phyloP scores from a whole-genome alignment of 768 basidiomycete genomes.

The Hypholoma sublateritium region DNA sequence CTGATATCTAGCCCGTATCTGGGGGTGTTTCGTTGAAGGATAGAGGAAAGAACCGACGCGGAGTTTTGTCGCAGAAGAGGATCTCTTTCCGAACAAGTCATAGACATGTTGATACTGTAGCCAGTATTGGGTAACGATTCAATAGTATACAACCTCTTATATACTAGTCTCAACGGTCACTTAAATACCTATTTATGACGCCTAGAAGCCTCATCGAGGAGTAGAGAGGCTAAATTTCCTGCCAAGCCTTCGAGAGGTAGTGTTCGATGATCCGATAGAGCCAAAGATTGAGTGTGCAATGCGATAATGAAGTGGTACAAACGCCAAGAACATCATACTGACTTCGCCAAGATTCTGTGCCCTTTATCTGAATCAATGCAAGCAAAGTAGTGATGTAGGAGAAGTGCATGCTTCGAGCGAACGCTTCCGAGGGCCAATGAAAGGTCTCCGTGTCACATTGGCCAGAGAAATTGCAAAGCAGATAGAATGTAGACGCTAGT shows the following conservation, averaged over 20 bases:
- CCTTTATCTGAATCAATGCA: not conserved
- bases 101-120: slow-evolving; percentile 7
- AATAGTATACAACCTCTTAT: not conserved
- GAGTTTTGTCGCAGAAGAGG: slow-evolving; percentile 11
- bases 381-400: not conserved
- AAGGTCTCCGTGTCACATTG: no score
- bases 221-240: not conserved
- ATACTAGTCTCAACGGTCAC: not conserved
- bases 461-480: no score
- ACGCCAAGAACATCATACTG: not conserved
- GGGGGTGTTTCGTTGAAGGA: not conserved
- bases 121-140: not conserved
- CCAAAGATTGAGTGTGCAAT: not conserved
- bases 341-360: not conserved
- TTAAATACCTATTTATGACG: not conserved
- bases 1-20: slow-evolving; percentile 16
- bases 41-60: slow-evolving; percentile 3
- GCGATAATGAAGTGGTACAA: slow-evolving; percentile 1
- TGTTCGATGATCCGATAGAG: not conserved
- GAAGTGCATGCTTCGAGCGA: no score
- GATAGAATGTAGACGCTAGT: no score
- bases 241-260: slow-evolving; percentile 2
- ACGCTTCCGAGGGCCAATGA: no score
- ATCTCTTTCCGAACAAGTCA: slow-evolving; percentile 14
- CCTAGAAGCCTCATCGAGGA: not conserved